Evolutionary conservation across 2,329 filamentous ascomycete species (phyloP).

Genomic region (Whalleya microplaca): DNA sequence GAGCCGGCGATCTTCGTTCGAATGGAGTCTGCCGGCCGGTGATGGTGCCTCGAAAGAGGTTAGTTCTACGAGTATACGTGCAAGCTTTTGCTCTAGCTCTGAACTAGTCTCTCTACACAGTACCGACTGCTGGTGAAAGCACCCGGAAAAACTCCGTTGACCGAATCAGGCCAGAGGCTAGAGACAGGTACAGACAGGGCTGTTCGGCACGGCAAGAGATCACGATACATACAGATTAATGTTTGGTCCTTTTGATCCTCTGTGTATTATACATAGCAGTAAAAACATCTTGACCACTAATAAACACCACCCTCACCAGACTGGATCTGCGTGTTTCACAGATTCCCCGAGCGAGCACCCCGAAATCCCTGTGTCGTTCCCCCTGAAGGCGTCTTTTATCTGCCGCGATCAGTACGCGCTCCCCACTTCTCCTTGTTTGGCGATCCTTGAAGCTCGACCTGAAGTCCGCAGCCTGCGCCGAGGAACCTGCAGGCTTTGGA

Average conservation of each 20-base stretch:
- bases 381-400: constrained; percentile 27
- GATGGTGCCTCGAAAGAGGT: constrained; percentile 41
- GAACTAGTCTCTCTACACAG: not conserved
- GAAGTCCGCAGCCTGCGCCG: constrained; percentile 4
- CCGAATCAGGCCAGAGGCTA: not conserved
- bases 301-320: constrained; percentile 7
- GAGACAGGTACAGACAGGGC: constrained; percentile 1
- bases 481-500: not conserved
- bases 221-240: constrained; percentile 2
- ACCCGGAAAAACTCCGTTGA: not conserved
- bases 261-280: not conserved
- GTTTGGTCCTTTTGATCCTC: constrained; percentile 3
- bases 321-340: constrained; percentile 28
- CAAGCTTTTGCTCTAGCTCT: constrained; percentile 1
- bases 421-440: constrained; percentile 8
- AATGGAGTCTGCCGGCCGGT: constrained; percentile 43
- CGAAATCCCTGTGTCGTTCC: constrained; percentile 22
- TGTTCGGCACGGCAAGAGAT: constrained; percentile 16
- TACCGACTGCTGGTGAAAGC: not conserved
- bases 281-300: constrained; percentile 9
- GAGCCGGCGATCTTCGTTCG: constrained; percentile 41
- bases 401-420: constrained; percentile 30
- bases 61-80: constrained; percentile 33
- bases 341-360: constrained; percentile 18
- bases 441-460: constrained; percentile 16